Conservation (phyloP, 78 protist species). For the Polysphondylium violaceum region DNA sequence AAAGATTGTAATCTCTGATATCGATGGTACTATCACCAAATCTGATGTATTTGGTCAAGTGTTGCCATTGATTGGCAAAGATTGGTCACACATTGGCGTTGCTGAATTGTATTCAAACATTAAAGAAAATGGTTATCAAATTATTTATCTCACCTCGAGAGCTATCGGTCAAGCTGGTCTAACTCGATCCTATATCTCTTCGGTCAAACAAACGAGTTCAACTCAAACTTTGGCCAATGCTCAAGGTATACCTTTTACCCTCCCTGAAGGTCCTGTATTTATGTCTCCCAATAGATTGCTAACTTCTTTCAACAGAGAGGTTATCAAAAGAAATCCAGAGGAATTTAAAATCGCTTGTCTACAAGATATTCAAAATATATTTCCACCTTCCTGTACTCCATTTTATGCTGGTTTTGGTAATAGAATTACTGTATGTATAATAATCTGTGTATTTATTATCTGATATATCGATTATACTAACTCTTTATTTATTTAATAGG, state of each 20-base stretch:
- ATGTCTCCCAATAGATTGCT: slow-evolving; percentile 95
- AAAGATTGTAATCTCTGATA: slow-evolving; percentile 94
- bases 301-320: slow-evolving; percentile 87
- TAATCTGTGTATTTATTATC: not conserved
- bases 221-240: not conserved
- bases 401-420: slow-evolving; percentile 99
- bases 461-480: not conserved
- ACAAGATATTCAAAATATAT: slow-evolving; percentile 84
- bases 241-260: slow-evolving; percentile 17
- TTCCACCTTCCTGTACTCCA: slow-evolving; percentile 86
- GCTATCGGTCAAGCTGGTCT: slow-evolving; percentile 91
- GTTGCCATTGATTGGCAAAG: slow-evolving; percentile 91
- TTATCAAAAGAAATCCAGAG: slow-evolving; percentile 92
- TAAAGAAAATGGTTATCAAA: slow-evolving; percentile 91
- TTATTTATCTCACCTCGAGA: slow-evolving; percentile 94
- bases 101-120: slow-evolving; percentile 89
- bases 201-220: slow-evolving; percentile 52
- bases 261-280: slow-evolving; percentile 97
- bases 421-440: slow-evolving; percentile 85
- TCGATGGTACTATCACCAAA: slow-evolving; percentile 98
- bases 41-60: slow-evolving; percentile 96
- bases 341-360: slow-evolving; percentile 96
- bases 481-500: slow-evolving; percentile 2
- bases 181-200: slow-evolving; percentile 55
- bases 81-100: slow-evolving; percentile 97